These are phyloP conservation scores for Ganoderma sp. DNA, from an alignment of 1,284 basidiomycete species.

Conservation along the genomic window DNA sequence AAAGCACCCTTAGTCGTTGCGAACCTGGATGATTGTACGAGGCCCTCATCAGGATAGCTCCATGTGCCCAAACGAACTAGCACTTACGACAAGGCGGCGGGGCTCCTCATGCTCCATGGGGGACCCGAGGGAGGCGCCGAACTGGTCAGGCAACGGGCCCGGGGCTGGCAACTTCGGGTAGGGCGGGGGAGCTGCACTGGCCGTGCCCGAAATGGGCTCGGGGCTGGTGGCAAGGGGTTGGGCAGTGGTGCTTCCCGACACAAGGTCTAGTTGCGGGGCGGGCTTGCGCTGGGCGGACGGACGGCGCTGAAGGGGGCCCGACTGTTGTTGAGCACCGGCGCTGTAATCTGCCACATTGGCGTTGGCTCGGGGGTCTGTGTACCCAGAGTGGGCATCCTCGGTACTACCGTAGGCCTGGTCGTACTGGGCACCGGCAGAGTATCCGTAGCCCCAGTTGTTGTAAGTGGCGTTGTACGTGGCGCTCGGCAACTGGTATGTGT, in stretches of 20 bases:
- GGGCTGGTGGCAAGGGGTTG: constrained; percentile 17
- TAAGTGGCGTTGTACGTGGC: constrained; percentile 21
- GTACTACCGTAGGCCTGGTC: constrained; percentile 26
- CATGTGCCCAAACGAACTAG: neutral
- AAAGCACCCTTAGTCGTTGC: constrained; percentile 32
- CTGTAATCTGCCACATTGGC: constrained; percentile 23
- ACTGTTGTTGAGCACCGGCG: constrained; percentile 22
- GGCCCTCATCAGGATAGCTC: constrained; percentile 9
- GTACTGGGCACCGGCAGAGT: constrained; percentile 13
- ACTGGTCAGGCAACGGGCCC: constrained; percentile 37
- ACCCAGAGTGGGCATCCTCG: constrained; percentile 18
- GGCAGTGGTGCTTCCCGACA: constrained; percentile 22
- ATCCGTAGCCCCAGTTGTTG: constrained; percentile 26
- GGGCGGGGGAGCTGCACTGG: constrained; percentile 20
- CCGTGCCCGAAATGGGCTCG: constrained; percentile 16
- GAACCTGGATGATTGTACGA: constrained; percentile 26
- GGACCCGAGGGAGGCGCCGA: constrained; percentile 24
- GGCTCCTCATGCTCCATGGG: constrained; percentile 16
- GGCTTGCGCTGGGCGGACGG: constrained; percentile 37
- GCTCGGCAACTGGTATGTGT: constrained; percentile 12
- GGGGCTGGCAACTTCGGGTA: constrained; percentile 14
- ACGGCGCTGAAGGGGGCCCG: constrained; percentile 21
- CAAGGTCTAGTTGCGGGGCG: constrained; percentile 33
- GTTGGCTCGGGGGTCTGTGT: neutral
- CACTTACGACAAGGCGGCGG: constrained; percentile 35